phyloP scores from a whole-genome alignment of 2,329 filamentous ascomycete species.

The Talaromyces atroroseus region DNA sequence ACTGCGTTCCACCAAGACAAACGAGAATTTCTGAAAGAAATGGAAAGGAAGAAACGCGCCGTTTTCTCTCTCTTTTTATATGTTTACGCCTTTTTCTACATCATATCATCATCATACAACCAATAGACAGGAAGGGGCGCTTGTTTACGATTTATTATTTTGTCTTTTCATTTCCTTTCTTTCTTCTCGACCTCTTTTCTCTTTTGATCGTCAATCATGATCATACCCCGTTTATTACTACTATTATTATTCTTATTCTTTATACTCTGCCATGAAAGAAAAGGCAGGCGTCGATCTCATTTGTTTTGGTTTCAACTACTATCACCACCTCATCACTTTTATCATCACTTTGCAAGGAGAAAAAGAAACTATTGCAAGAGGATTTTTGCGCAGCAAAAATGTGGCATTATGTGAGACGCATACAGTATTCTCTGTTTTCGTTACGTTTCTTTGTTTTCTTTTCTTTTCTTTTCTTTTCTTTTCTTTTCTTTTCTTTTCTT shows the following conservation, averaged over 20 bases:
- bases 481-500: background rate
- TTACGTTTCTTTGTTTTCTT: too few species aligned
- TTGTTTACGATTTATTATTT: background rate
- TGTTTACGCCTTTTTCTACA: conserved; percentile 6
- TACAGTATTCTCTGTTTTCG: too few species aligned
- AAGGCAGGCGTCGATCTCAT: background rate
- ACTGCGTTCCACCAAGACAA: background rate
- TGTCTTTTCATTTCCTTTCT: background rate
- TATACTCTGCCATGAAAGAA: background rate
- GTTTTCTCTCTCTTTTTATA: background rate
- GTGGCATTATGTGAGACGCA: background rate
- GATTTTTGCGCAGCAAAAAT: background rate
- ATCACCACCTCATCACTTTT: background rate
- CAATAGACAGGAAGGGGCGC: conserved; percentile 9
- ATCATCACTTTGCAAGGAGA: background rate
- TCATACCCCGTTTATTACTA: background rate
- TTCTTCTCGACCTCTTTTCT: background rate
- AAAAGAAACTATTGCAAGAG: background rate
- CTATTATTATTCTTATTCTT: background rate
- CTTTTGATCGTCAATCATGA: background rate
- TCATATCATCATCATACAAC: conserved; percentile 5
- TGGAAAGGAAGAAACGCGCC: background rate
- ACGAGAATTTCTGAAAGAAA: background rate
- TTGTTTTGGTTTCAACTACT: background rate
- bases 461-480: background rate